phyloP scores from a whole-genome alignment of 2,329 filamentous ascomycete genomes.

The Tolypocladium cylindrosporum region DNA sequence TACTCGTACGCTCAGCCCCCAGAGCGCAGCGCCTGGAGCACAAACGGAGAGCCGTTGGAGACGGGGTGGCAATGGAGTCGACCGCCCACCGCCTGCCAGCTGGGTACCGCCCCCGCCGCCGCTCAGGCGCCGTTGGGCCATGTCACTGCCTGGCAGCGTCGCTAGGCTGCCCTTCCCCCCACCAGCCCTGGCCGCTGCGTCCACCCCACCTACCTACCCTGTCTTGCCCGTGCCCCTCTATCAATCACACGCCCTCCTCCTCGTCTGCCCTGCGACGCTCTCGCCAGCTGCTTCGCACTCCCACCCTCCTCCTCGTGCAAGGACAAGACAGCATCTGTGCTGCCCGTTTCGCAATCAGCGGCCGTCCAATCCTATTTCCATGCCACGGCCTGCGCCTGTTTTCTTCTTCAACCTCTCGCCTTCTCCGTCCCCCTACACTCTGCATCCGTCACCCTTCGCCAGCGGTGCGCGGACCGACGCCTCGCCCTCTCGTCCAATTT shows the following conservation, averaged over 20 bases:
- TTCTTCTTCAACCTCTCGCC: neutral
- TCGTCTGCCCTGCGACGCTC: neutral
- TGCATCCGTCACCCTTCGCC: neutral
- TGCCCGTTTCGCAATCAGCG: neutral
- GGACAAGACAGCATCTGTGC: neutral
- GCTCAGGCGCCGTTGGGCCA: neutral
- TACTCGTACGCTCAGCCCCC: neutral
- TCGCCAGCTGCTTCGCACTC: neutral
- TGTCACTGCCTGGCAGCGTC: neutral
- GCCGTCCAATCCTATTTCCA: neutral
- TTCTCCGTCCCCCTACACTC: neutral
- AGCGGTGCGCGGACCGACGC: neutral
- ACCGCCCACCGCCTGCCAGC: neutral
- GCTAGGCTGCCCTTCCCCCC: neutral
- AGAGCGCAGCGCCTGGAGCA: neutral
- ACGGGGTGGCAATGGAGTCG: neutral
- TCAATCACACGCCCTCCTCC: neutral
- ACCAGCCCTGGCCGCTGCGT: neutral
- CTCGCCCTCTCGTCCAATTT: neutral
- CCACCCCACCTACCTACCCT: neutral
- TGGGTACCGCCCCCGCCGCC: neutral
- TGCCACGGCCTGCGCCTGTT: neutral
- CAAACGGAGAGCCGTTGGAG: neutral
- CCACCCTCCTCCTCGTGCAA: neutral
- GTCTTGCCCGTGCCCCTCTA: neutral